These are phyloP conservation scores for Xylaria sp. DNA, from an alignment of 2,329 filamentous ascomycete genomes.

Conservation along the genomic window DNA sequence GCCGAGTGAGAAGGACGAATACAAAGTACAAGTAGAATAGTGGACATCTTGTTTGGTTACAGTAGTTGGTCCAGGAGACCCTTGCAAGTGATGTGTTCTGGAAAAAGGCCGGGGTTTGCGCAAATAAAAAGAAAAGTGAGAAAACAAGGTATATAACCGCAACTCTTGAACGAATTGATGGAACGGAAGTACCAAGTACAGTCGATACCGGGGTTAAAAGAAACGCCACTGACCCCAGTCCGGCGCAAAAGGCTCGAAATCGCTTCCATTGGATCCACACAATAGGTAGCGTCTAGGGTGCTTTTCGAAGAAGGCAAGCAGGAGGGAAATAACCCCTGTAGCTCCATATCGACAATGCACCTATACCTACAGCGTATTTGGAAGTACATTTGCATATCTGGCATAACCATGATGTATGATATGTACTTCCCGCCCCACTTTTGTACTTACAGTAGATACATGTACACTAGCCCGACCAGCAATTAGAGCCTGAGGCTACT, in stretches of 20 bases:
- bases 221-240: constrained; percentile 8
- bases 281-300: neutral
- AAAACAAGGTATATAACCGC: neutral
- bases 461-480: no score
- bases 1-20: constrained; percentile 4
- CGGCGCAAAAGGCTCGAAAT: constrained; percentile 3
- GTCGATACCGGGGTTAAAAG: neutral
- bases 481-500: neutral
- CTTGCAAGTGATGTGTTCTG: constrained; percentile 17
- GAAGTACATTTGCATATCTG: neutral
- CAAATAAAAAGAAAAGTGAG: constrained; percentile 12
- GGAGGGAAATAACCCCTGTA: constrained; percentile 10
- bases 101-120: constrained; percentile 15
- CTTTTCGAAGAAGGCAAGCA: constrained; percentile 3
- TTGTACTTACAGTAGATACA: neutral
- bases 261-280: constrained; percentile 10
- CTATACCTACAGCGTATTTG: neutral
- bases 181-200: neutral
- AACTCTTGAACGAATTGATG: neutral
- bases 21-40: neutral
- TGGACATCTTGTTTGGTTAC: neutral
- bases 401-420: neutral
- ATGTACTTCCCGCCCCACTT: neutral
- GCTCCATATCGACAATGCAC: neutral
- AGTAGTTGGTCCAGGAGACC: constrained; percentile 5